phyloP scores from a whole-genome alignment of 495 filamentous ascomycete species.

The Daldinia decipiens region DNA sequence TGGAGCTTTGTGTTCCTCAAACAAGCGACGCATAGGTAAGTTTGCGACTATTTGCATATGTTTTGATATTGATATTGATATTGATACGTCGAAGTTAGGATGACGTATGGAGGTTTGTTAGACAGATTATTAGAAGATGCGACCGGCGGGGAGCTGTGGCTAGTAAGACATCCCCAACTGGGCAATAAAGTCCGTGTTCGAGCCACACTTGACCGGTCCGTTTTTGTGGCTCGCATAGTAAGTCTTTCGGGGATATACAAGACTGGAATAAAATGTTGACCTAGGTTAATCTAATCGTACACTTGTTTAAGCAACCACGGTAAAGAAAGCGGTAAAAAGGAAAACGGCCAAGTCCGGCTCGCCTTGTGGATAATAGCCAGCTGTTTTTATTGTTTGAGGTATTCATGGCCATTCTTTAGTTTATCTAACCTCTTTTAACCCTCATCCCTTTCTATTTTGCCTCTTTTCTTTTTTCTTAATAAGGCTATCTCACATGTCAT shows the following conservation, averaged over 20 bases:
- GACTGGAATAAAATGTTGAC: conserved; percentile 1
- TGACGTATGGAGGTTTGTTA: background rate
- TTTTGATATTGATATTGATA: too few relatives aligned
- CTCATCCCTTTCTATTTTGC: background rate
- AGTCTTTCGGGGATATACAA: background rate
- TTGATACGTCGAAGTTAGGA: background rate
- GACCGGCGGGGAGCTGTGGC: background rate
- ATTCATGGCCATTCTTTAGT: background rate
- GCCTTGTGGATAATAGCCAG: background rate
- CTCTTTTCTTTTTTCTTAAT: background rate
- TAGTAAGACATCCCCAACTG: background rate
- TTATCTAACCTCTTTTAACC: background rate
- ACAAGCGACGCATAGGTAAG: too few relatives aligned
- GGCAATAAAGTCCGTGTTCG: background rate
- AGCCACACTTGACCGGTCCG: background rate
- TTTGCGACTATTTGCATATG: too few relatives aligned
- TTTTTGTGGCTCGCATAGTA: conserved; percentile 1
- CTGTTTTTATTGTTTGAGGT: background rate
- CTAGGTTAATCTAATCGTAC: conserved; percentile 11
- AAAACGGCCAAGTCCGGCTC: background rate
- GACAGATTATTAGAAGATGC: background rate
- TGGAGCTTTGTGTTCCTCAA: too few relatives aligned
- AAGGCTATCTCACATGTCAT: conserved; percentile 4
- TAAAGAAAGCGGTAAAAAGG: conserved; percentile 27
- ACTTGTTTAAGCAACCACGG: conserved; percentile 21